Evolutionary conservation across 1,284 basidiomycete species (phyloP), one percentile per base, ranked within the genome.

Genomic region (Trametes sp.): DNA sequence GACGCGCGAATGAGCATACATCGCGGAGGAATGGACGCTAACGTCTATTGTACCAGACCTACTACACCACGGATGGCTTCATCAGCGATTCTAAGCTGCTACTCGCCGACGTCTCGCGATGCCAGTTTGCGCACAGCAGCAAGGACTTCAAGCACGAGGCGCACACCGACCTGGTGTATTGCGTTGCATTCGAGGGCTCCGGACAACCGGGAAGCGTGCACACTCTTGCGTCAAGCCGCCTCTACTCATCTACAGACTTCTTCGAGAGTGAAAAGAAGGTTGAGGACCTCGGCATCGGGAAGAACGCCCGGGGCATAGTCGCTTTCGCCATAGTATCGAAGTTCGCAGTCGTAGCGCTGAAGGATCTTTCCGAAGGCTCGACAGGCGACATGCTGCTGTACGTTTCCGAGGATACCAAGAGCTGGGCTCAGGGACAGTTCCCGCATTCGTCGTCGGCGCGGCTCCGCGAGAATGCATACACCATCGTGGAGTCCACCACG

Each of bases 281-380:
- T 50, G 93, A 96, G 69, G 92, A 95, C 69, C 82, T 98, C 4
- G 93, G 95, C 0, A 93, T 91, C 24, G 87, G 91, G 4, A 94
- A 90, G 77, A 87, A 89, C 62, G 92, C 94, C 0, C 87, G 86
- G 24, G 96, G 96, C 1, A 87, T 98, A 19, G 83, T 93, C 2
- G 96, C 94, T 0, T 86, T 98, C 60, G 96, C 96, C 0, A 92
- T 96, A 55, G 93, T 97, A 7, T 90, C 88, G 77, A 94, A 95
- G 73, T 98, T 92, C 72, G 90, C 94, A 14, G 91, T 98, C 6
- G 94, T 93, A 2, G 96, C 95, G 0, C 71, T 97, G 66, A 90
- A 87, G 74, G 91, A 92, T 68, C 64, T 88, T 19, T 75, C 79
- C 6, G 73, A 80, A 1, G 77, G 78, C 5, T 81, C 77, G 35